Evolutionary conservation across 257 asterid genomes (phyloP).

Genomic region (Nicotiana otophora): DNA sequence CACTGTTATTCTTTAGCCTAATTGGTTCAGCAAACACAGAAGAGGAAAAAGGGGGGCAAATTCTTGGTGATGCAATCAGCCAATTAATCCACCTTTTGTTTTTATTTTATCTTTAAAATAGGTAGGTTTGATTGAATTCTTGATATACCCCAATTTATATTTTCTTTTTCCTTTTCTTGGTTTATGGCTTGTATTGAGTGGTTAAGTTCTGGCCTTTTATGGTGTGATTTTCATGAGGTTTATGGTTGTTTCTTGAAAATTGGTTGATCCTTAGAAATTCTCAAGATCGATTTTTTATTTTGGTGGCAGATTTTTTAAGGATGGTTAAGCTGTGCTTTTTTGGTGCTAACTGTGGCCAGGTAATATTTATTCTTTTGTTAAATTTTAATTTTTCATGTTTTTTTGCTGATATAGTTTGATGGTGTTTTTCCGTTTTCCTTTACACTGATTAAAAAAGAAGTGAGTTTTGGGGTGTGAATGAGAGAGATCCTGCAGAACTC

Average conservation of each 20-base stretch:
- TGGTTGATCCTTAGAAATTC: constrained; percentile 14
- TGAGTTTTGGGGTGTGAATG: background rate
- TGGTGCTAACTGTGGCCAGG: constrained; percentile 29
- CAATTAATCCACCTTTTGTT: background rate
- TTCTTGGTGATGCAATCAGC: background rate
- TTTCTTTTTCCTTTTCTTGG: constrained; percentile 2
- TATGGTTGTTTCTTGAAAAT: background rate
- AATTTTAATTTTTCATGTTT: background rate
- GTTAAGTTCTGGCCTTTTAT: constrained; percentile 1
- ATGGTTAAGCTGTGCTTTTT: constrained; percentile 34
- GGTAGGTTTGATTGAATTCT: constrained; percentile 16
- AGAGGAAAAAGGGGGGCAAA: background rate
- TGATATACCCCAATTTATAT: background rate
- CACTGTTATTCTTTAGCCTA: background rate
- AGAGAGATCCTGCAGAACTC: background rate
- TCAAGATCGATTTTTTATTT: constrained; percentile 5
- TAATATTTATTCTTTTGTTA: constrained; percentile 8
- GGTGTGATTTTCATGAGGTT: constrained; percentile 1
- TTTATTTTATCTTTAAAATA: constrained; percentile 1
- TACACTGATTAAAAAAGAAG: background rate
- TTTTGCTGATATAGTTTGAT: background rate
- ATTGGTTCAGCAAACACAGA: background rate
- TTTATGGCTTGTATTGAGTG: constrained; percentile 7
- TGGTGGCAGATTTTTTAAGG: constrained; percentile 2
- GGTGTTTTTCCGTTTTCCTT: background rate